Evolutionary conservation across 192 early-diverging fungal species (phyloP), one percentile per base, ranked within the genome.

Genomic region (Podila horticola): DNA sequence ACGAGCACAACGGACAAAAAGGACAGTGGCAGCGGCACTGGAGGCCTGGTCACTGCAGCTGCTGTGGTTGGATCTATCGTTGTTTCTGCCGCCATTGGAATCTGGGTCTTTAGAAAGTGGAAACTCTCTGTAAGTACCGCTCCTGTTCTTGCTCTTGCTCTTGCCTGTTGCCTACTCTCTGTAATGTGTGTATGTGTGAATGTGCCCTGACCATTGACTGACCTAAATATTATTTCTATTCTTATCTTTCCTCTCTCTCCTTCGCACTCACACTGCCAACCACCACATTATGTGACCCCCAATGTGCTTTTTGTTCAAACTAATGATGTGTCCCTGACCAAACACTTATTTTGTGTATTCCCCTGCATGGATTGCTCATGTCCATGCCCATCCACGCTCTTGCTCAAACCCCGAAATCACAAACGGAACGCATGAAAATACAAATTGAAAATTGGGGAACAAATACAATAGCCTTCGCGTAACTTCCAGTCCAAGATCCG

Each of bases 51-150:
- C 0, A 83, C 84, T 17, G 84, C 84, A 20, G 82, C 72, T 67
- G 81, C 83, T 58, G 85, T 84, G 29, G 74, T 86, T 9, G 85
- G 74, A 38, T 64, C 85, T 19, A 41, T 86, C 28, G 72, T 86
- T 26, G 72, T 83, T 38, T 79, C 77, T 34, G 77, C 85, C 8
- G 85, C 85, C 28, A 82, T 86, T 36, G 85, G 84, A 22, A 84
- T 87, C 66, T 87, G 84, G 84, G 82, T 87, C 58, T 87, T 85
- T 68, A 77, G 84, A 79, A 87, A 87, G 75, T 87, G 84, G 84
- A 87, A 87, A 71, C 75, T 85, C 26, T 75, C 81, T 52, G 84
- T 86, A 86, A 63, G 76, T 79, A 1, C 19, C 19, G 7, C 33
- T 26, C 58, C 58, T 45, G 41, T 45, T 17, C 15, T 17, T 45